Evolutionary conservation across 1,284 basidiomycete genomes (phyloP).

Genomic region (Boletus sp.): DNA sequence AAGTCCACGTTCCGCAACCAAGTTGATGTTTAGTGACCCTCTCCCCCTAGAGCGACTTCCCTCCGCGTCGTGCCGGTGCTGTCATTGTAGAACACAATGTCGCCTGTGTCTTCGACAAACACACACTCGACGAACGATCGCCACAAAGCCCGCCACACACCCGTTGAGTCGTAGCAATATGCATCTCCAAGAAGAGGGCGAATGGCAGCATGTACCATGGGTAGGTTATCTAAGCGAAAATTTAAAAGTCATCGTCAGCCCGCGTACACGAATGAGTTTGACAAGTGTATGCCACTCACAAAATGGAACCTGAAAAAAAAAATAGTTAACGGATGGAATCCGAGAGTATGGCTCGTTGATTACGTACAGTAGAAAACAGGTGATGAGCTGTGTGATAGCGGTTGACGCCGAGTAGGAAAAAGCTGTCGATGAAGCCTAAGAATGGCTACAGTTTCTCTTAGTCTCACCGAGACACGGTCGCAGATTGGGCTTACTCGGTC

Average conservation of each 20-base stretch:
- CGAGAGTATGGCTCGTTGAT: neutral
- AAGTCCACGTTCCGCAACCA: neutral
- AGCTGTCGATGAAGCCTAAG: neutral
- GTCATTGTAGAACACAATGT: slow-evolving; percentile 2
- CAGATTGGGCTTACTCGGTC: neutral
- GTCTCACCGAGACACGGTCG: neutral
- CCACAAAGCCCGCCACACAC: slow-evolving; percentile 3
- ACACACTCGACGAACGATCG: slow-evolving; percentile 1
- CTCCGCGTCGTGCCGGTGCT: neutral
- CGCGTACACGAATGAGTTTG: neutral
- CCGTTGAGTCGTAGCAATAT: slow-evolving; percentile 1
- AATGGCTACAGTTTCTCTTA: neutral
- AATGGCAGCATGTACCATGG: neutral
- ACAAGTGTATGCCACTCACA: neutral
- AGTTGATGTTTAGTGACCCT: neutral
- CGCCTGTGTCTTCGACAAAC: slow-evolving; percentile 1
- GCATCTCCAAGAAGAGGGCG: slow-evolving; percentile 1
- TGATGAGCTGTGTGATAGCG: slow-evolving; percentile 3
- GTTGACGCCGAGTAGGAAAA: neutral
- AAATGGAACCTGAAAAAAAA: neutral
- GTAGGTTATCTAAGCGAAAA: neutral
- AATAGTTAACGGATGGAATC: neutral
- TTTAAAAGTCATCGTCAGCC: neutral
- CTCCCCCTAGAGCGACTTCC: neutral
- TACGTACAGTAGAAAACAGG: slow-evolving; percentile 1